Base-by-base conservation (phyloP, 2,329 filamentous ascomycete genomes). In the Furcasterigmium furcatum region DNA sequence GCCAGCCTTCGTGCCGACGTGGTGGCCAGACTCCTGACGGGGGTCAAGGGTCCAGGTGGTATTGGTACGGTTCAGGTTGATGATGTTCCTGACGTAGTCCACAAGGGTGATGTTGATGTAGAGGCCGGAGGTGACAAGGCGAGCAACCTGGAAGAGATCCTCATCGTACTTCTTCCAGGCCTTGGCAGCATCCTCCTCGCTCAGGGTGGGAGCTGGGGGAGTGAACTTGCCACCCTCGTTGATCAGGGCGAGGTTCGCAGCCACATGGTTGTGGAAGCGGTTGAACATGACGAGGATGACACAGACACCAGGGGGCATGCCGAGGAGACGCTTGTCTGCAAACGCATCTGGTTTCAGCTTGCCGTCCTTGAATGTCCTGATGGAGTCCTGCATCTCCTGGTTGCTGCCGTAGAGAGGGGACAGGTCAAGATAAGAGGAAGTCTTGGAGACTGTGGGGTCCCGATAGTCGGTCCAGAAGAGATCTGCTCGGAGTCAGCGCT, bases 201-300 rank as follows among this genome's bases (percentile, higher is more conserved):
- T 56, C 0, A 80, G 67, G 1, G 66, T 52, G 5, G 71, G 64
- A 0, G 70, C 58, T 0, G 89, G 88, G 48, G 82, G 84, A 1
- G 76, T 79, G 65, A 96, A 96, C 19, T 88, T 80, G 14, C 82
- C 84, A 38, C 82, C 80, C 56, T 96, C 91, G 57, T 96, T 96
- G 65, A 96, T 92, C n/a, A 77, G 70, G 0, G 87, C 87, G 16
- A 96, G 71, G 49, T 92, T 86, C 44, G 83, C 79, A 2, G 88
- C 91, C 0, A 91, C 81, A 52, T 94, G 78, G 66, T 97, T 96
- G 67, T 96, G 92, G 67, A 95, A 95, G 20, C 84, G 79, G 56
- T 85, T 86, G 67, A 90, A 85, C 86, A 91, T 89, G 63, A 91
- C 76, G 22, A 91, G 66, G 4, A 91, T 57, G 5, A 88, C 82